Evolutionary conservation across 1,284 basidiomycete genomes (phyloP).

Genomic region (Moniliella sp.): DNA sequence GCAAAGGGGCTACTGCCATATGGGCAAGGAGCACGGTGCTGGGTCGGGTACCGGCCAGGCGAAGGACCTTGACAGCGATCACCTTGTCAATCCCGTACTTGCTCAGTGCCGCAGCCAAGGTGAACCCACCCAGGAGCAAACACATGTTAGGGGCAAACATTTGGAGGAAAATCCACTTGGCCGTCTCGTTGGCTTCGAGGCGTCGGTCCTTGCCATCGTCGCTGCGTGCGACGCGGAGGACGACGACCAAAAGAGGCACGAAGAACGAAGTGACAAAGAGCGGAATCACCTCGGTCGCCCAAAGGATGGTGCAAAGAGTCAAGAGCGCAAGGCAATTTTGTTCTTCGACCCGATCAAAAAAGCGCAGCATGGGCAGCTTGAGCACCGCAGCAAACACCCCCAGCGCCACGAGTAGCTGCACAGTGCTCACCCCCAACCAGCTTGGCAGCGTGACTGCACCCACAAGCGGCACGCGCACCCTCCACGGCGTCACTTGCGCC

Average conservation of each 20-base stretch:
- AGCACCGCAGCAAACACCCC: slow-evolving; percentile 20
- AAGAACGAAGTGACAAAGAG: slow-evolving; percentile 82
- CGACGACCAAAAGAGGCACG: slow-evolving; percentile 73
- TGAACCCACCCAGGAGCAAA: slow-evolving; percentile 60
- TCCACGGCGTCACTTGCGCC: too few species aligned
- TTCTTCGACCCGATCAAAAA: slow-evolving; percentile 47
- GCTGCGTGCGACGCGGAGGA: slow-evolving; percentile 54
- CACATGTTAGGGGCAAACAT: slow-evolving; percentile 72
- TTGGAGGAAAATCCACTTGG: slow-evolving; percentile 48
- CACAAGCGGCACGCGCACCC: too few species aligned
- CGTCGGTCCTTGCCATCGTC: slow-evolving; percentile 42
- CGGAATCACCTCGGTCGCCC: slow-evolving; percentile 91
- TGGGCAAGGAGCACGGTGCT: slow-evolving; percentile 70
- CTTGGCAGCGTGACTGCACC: neutral
- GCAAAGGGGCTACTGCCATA: slow-evolving; percentile 90
- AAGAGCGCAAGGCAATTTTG: slow-evolving; percentile 79
- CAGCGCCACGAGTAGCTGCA: slow-evolving; percentile 26
- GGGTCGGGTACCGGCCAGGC: slow-evolving; percentile 71
- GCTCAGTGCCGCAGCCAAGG: slow-evolving; percentile 85
- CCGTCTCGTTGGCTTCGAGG: slow-evolving; percentile 51
- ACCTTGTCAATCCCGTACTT: slow-evolving; percentile 86
- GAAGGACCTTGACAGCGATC: slow-evolving; percentile 73
- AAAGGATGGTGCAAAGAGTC: slow-evolving; percentile 72
- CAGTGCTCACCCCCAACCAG: slow-evolving; percentile 4
- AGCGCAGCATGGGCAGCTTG: slow-evolving; percentile 23